A percentile compares a stretch with the other conserved stretches of the same genome.
Evolutionary conservation across 169 alveolate genomes (phyloP).

Genomic region (Condylostoma magnum): DNA sequence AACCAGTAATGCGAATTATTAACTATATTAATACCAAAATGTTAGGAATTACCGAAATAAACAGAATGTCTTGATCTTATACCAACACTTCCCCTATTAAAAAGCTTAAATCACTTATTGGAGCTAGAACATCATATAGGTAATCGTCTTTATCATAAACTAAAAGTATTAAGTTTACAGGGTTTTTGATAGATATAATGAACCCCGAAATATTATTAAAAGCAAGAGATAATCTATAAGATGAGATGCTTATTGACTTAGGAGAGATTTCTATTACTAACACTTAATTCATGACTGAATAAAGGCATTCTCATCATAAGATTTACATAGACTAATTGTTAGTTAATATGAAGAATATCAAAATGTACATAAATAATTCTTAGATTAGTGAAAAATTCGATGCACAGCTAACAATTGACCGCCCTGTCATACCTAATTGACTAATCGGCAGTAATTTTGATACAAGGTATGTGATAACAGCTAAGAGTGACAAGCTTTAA

Average conservation of each 20-base stretch:
- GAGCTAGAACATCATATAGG: no score
- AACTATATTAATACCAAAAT: conserved; percentile 10
- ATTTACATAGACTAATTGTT: no score
- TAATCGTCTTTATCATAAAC: no score
- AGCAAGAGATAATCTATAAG: not conserved
- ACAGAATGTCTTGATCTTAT: not conserved
- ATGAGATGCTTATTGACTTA: not conserved
- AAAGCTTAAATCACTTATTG: no score
- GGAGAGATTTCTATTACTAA: not conserved
- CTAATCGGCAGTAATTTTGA: not conserved
- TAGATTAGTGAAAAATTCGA: not conserved
- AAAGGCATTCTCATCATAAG: no score
- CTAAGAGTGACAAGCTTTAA: conserved; percentile 15
- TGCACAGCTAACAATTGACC: not conserved
- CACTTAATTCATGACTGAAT: not conserved
- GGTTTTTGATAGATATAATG: not conserved
- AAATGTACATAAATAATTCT: not conserved
- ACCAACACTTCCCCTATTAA: conserved; percentile 21
- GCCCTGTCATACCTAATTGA: not conserved
- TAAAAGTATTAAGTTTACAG: not conserved
- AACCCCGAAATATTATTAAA: conserved; percentile 1
- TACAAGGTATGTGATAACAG: not conserved
- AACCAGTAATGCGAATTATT: conserved; percentile 17
- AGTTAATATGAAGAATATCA: not conserved
- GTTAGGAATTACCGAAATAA: conserved; percentile 3